Evolutionary conservation across 768 basidiomycete genomes (phyloP).

Genomic region (Termitomyces sp.): DNA sequence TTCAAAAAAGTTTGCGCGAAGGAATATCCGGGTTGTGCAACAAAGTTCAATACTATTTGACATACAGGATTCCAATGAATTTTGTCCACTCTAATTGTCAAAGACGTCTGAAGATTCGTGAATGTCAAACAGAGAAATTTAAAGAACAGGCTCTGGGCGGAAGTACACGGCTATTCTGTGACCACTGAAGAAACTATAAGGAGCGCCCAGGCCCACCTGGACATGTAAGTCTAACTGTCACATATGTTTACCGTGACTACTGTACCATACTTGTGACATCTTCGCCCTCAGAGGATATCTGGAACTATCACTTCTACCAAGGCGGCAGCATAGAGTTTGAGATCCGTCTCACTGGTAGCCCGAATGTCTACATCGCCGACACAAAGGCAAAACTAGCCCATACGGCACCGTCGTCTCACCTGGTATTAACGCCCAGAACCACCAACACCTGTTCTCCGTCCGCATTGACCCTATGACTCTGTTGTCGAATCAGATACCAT

Average conservation of each 20-base stretch:
- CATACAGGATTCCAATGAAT: too few relatives aligned
- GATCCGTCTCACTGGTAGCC: constrained; percentile 77
- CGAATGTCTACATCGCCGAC: constrained; percentile 65
- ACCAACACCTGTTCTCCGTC: constrained; percentile 71
- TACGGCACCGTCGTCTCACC: constrained; percentile 79
- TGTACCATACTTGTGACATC: neutral
- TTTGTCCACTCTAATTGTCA: too few relatives aligned
- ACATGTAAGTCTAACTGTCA: constrained; percentile 3
- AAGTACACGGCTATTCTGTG: neutral
- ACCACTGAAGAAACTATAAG: neutral
- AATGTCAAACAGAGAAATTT: too few relatives aligned
- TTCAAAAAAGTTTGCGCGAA: too few relatives aligned
- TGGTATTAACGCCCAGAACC: constrained; percentile 75
- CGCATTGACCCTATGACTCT: constrained; percentile 81
- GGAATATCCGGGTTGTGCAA: too few relatives aligned
- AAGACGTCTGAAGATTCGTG: too few relatives aligned
- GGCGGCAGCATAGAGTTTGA: constrained; percentile 88
- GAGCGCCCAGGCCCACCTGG: neutral
- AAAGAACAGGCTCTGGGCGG: too few relatives aligned
- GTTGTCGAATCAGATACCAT: constrained; percentile 80
- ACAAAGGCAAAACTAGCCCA: constrained; percentile 56
- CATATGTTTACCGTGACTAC: constrained; percentile 15
- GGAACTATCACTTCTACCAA: constrained; percentile 87
- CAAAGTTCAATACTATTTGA: too few relatives aligned
- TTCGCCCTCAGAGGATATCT: constrained; percentile 62